Conservation (phyloP, 345 rosid species). For the Turnera subulata region DNA sequence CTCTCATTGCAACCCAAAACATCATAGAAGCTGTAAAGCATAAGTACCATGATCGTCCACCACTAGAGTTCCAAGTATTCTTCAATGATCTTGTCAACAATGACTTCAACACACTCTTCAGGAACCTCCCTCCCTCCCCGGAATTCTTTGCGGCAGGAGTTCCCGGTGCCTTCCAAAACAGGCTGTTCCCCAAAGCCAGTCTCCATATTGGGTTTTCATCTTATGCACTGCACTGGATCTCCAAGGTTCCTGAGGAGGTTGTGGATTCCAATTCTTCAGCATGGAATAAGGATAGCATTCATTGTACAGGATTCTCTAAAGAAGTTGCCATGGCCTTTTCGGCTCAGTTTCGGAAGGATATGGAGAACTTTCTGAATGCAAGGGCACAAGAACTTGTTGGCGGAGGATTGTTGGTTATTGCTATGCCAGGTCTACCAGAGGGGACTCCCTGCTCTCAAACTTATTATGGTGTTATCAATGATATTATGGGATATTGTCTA, state of each 20-base stretch:
- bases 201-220: constrained; percentile 26
- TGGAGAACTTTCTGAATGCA: constrained; percentile 14
- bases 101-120: constrained; percentile 41
- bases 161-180: constrained; percentile 32
- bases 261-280: constrained; percentile 16
- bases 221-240: constrained; percentile 29
- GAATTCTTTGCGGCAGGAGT: constrained; percentile 25
- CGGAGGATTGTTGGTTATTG: constrained; percentile 25
- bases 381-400: constrained; percentile 30
- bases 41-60: not conserved
- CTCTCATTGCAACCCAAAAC: constrained; percentile 8
- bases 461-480: not conserved
- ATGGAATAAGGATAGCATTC: constrained; percentile 25
- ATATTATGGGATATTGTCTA: constrained; percentile 14
- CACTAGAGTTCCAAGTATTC: constrained; percentile 20
- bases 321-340: constrained; percentile 25
- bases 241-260: constrained; percentile 20
- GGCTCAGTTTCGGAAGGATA: constrained; percentile 24
- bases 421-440: constrained; percentile 15
- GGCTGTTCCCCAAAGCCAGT: constrained; percentile 24
- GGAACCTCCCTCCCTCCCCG: constrained; percentile 9
- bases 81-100: constrained; percentile 37
- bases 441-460: constrained; percentile 12
- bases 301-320: constrained; percentile 6
- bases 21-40: constrained; percentile 7